A percentile compares a stretch with the other conserved stretches of the same genome.
Conservation (phyloP, 768 basidiomycete genomes). For the Pleurotus salmoneostramineus region DNA sequence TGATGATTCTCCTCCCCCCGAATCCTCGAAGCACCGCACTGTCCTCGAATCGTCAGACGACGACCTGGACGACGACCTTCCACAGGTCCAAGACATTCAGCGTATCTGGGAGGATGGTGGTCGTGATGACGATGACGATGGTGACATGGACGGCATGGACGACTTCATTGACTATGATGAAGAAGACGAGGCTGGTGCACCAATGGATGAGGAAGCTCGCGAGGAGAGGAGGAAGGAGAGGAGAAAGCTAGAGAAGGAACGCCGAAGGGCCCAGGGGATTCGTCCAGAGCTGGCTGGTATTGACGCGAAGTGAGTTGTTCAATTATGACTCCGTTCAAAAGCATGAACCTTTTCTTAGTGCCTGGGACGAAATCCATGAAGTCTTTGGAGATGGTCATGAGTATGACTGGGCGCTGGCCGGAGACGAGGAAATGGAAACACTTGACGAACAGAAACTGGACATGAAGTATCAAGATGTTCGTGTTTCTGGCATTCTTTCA, state of each 20-base stretch:
- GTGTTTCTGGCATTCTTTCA: slow-evolving; percentile 13
- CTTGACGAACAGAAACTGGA: slow-evolving; percentile 58
- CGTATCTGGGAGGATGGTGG: slow-evolving; percentile 85
- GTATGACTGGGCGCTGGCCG: slow-evolving; percentile 91
- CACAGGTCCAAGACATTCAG: slow-evolving; percentile 59
- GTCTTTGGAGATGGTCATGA: slow-evolving; percentile 97
- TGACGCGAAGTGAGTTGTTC: slow-evolving; percentile 67
- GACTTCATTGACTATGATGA: slow-evolving; percentile 83
- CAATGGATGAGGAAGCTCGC: slow-evolving; percentile 70
- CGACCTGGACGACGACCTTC: slow-evolving; percentile 55
- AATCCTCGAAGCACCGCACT: slow-evolving; percentile 54
- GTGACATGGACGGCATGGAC: slow-evolving; percentile 69
- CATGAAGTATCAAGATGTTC: slow-evolving; percentile 83
- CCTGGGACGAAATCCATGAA: slow-evolving; percentile 94
- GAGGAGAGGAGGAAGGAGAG: slow-evolving; percentile 72
- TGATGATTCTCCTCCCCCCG: slow-evolving; percentile 61
- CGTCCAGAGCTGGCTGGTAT: slow-evolving; percentile 75
- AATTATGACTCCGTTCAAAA: not conserved
- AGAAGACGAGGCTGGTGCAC: slow-evolving; percentile 68
- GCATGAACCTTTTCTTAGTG: slow-evolving; percentile 40
- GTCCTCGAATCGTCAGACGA: slow-evolving; percentile 76
- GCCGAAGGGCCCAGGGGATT: slow-evolving; percentile 58
- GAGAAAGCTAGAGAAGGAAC: slow-evolving; percentile 59
- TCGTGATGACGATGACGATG: slow-evolving; percentile 66
- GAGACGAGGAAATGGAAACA: slow-evolving; percentile 61